These are phyloP conservation scores for Wickerhamomyces xylosicus DNA, from an alignment of 805 yeast genomes.

Conservation along the genomic window DNA sequence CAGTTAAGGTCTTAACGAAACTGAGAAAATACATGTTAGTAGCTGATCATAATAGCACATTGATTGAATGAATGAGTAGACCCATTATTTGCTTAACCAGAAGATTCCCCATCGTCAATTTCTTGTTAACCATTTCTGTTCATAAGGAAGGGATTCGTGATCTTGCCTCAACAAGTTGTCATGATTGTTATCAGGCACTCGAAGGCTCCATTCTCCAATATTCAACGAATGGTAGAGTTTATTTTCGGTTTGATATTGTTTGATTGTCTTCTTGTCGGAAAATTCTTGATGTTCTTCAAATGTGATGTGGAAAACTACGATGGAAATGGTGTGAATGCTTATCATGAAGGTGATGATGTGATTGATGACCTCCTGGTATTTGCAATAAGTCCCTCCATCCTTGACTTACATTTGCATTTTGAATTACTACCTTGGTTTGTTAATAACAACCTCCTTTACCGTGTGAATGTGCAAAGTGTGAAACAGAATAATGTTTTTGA, in stretches of 20 bases:
- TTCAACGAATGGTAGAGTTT: no score
- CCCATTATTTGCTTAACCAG: neutral
- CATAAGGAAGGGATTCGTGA: no score
- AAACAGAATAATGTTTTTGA: neutral
- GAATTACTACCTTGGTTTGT: constrained; percentile 6
- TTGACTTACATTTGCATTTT: constrained; percentile 37
- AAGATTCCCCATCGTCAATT: neutral
- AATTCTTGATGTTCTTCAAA: no score
- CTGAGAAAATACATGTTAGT: constrained; percentile 20
- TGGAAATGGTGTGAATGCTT: no score
- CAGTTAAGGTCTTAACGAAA: constrained; percentile 81
- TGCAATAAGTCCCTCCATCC: neutral
- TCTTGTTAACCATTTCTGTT: no score
- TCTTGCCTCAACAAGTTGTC: no score
- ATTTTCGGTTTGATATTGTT: no score
- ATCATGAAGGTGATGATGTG: neutral
- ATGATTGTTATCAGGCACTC: no score
- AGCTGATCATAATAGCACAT: no score
- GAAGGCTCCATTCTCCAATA: no score
- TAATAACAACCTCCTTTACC: neutral
- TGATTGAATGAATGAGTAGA: neutral
- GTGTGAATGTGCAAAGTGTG: neutral
- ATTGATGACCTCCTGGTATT: neutral
- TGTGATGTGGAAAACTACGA: no score
- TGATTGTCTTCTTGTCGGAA: no score